A percentile compares a stretch with the other conserved stretches of the same genome.
These are phyloP conservation scores for Starmerella powellii DNA, from an alignment of 805 yeast species.

Conservation along the genomic window DNA sequence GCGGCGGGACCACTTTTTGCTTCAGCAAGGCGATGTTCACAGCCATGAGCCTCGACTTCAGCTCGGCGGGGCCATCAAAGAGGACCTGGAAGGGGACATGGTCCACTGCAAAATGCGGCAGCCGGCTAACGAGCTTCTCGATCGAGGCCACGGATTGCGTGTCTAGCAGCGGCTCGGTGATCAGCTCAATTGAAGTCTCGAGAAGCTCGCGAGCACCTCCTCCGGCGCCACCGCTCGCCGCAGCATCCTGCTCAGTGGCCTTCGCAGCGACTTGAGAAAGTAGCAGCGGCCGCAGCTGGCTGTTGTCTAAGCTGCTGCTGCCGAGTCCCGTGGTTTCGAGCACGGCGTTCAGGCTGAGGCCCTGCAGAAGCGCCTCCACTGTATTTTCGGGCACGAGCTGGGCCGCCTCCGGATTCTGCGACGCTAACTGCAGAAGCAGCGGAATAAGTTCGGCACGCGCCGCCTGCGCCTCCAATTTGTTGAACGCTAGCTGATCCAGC, in stretches of 20 bases:
- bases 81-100: conserved; percentile 16
- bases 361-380: conserved; percentile 13
- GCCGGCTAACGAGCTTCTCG: conserved; percentile 3
- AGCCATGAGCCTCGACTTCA: conserved; percentile 20
- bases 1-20: conserved; percentile 1
- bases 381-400: conserved; percentile 12
- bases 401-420: conserved; percentile 6
- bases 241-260: conserved; percentile 1
- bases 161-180: conserved; percentile 12
- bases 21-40: conserved; percentile 13
- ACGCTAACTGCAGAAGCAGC: conserved; percentile 12
- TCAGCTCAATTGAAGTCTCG: conserved; percentile 9
- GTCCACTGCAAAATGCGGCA: conserved; percentile 4
- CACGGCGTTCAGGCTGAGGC: conserved; percentile 9
- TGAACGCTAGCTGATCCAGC: conserved; percentile 11
- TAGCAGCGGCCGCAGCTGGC: conserved; percentile 13
- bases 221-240: background rate
- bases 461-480: background rate
- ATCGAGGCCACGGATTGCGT: conserved; percentile 9
- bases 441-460: conserved; percentile 15
- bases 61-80: conserved; percentile 13
- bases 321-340: conserved; percentile 8
- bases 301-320: conserved; percentile 4
- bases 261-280: conserved; percentile 11
- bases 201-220: background rate